These are phyloP conservation scores for Thermochaetoides thermophila DNA, from an alignment of 495 filamentous ascomycete genomes.

Conservation along the genomic window DNA sequence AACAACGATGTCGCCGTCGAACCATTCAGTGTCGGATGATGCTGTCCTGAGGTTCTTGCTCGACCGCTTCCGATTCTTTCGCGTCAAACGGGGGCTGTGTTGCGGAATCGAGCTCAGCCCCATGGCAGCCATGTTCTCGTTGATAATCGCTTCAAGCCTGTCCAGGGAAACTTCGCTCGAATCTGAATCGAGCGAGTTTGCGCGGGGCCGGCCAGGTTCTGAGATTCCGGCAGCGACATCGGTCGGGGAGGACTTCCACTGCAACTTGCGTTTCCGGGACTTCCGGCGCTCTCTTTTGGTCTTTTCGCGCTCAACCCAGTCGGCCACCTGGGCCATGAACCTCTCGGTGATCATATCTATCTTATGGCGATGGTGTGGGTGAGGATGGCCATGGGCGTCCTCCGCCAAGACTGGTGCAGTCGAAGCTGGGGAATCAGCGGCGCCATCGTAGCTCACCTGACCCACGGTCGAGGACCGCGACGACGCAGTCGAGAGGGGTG, in stretches of 20 bases:
- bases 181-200: slow-evolving; percentile 37
- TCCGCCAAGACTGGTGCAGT: slow-evolving; percentile 15
- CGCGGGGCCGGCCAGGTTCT: slow-evolving; percentile 12
- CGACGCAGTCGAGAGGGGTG: slow-evolving; percentile 16
- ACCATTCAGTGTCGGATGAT: slow-evolving; percentile 71
- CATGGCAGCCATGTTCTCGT: slow-evolving; percentile 38
- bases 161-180: slow-evolving; percentile 49
- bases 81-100: slow-evolving; percentile 18
- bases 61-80: slow-evolving; percentile 18
- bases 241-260: slow-evolving; percentile 18
- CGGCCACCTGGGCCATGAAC: slow-evolving; percentile 55
- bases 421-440: slow-evolving; percentile 7
- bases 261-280: slow-evolving; percentile 18
- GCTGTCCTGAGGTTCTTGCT: slow-evolving; percentile 23
- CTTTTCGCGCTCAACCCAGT: slow-evolving; percentile 72
- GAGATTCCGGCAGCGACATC: background rate
- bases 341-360: slow-evolving; percentile 30
- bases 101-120: slow-evolving; percentile 24
- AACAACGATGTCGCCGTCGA: slow-evolving; percentile 54
- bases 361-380: slow-evolving; percentile 20
- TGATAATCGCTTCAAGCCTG: slow-evolving; percentile 53
- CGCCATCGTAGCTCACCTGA: slow-evolving; percentile 19
- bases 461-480: slow-evolving; percentile 26
- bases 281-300: slow-evolving; percentile 42
- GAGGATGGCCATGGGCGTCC: slow-evolving; percentile 17